A percentile compares a stretch with the other conserved stretches of the same genome.
phyloP scores from a whole-genome alignment of 306 rosid genomes.

The Fragaria nilgerrensis region DNA sequence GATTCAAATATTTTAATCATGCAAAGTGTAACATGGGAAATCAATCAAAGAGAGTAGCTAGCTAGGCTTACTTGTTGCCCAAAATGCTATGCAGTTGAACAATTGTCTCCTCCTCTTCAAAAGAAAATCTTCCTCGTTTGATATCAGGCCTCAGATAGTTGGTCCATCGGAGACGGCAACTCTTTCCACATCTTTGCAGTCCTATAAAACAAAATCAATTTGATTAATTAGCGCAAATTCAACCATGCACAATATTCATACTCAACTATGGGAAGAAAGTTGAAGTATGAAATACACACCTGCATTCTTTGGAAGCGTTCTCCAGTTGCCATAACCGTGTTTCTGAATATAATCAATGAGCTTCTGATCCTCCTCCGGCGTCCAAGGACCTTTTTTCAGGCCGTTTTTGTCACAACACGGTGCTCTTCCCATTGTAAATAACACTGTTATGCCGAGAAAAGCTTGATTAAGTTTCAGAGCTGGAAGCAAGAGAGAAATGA shows the following conservation, averaged over 20 bases:
- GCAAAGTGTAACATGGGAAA: neutral
- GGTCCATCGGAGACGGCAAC: conserved; percentile 96
- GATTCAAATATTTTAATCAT: neutral
- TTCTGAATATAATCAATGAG: conserved; percentile 70
- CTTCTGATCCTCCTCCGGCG: conserved; percentile 81
- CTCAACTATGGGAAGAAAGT: neutral
- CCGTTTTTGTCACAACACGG: conserved; percentile 95
- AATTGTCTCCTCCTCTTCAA: conserved; percentile 91
- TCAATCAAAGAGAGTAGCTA: neutral
- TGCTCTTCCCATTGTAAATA: conserved; percentile 70
- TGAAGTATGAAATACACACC: conserved; percentile 34
- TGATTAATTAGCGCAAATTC: neutral
- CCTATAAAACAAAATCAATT: conserved; percentile 35
- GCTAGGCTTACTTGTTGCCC: conserved; percentile 75
- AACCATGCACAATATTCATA: neutral
- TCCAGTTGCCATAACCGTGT: conserved; percentile 94
- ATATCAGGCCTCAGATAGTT: conserved; percentile 95
- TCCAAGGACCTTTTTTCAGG: conserved; percentile 98
- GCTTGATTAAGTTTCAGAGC: neutral
- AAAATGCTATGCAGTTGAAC: conserved; percentile 83
- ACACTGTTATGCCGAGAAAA: neutral
- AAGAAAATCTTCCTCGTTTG: conserved; percentile 82
- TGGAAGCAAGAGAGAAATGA: neutral
- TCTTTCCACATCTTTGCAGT: conserved; percentile 93
- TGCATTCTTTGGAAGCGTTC: conserved; percentile 96